Base-by-base conservation (phyloP, 2,329 filamentous ascomycete species). In the Xylariaceae sp. region DNA sequence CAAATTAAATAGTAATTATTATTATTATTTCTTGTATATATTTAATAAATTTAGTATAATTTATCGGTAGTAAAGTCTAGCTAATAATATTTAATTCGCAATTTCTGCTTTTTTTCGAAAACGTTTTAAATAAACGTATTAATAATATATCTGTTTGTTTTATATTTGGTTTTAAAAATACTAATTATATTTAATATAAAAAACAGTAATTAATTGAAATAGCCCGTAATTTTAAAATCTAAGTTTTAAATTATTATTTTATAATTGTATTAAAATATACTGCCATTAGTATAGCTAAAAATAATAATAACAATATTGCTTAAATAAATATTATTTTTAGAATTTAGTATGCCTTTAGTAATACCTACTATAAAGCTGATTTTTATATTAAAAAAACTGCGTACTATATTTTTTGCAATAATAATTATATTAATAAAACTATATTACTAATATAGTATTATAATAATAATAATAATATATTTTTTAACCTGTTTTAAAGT, bases 231-330 rank as follows among this genome's bases (percentile, higher is more conserved):
- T 16, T 32, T 12, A 8, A 32, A 32, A 32, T 16, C 16, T 4
- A 14, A 16, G 4, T 4, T 8, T 8, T 32, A 16, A 4, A 32
- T 8, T 32, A 16, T 32, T 8, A 14, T 32, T 16, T 16, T 16
- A 32, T 14, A 32, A 16, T 20, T 11, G 21, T 34, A 22, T 5
- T 38, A 3, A 4, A 38, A 20, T 17, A 41, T 21, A 33, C 17
- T 20, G n/a, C n/a, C n/a, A n/a, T n/a, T n/a, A n/a, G n/a, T n/a
- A n/a, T n/a, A n/a, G n/a, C n/a, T n/a, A n/a, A n/a, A n/a, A n/a
- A n/a, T n/a, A n/a, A n/a, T n/a, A n/a, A 61, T 50, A 2, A 56
- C 56, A n/a, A 60, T 46, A 38, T 61, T 55, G 11, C 58, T 59
- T 2, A 64, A 52, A 2, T 57, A 54, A 17, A 64, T 50, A 38